Evolutionary conservation across 2,329 filamentous ascomycete genomes (phyloP), one percentile per base, ranked within the genome.

Genomic region (Madurella fahalii): DNA sequence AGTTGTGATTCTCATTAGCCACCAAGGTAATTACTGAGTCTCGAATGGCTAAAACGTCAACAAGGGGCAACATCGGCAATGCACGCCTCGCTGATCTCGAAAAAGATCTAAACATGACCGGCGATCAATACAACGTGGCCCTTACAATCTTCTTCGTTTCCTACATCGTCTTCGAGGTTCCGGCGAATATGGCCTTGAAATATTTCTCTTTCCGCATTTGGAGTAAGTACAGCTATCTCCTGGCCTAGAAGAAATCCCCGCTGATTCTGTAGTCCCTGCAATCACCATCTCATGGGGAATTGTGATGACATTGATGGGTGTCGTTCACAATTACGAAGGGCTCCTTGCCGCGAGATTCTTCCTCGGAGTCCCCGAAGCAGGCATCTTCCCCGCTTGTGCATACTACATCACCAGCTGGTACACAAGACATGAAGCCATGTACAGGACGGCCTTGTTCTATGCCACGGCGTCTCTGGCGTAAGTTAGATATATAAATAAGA

Each of bases 341-440:
- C 69, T 88, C 30, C 81, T 86, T 74, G 79, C 83, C 2, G 80
- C 80, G 18, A 76, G 80, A 39, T 82, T 76, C 76, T 87, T 87
- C 64, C 74, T 90, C 1, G 87, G 87, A 31, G 71, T 89, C 18
- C 79, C 78, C 17, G 88, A 91, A 68, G 81, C 87, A 13, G 87
- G 86, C 5, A 74, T 90, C 1, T 88, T 87, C 65, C 86, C 85
- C 0, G 86, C 86, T 2, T 82, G 91, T 15, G 88, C 87, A 61
- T 93, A 90, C 69, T 91, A 91, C 66, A 78, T 94, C 0, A 88
- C 84, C 0, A 92, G 87, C 67, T 95, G 90, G 90, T 95, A 94
- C 64, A 86, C 83, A 66, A 79, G 89, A 37, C 81, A 78, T 15
- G 90, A 95, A 64, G 87, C 42, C 42, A 44, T 44, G 42, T 44